Base-by-base conservation (phyloP, 805 yeast species). In the Cyberlindnera maritima region DNA sequence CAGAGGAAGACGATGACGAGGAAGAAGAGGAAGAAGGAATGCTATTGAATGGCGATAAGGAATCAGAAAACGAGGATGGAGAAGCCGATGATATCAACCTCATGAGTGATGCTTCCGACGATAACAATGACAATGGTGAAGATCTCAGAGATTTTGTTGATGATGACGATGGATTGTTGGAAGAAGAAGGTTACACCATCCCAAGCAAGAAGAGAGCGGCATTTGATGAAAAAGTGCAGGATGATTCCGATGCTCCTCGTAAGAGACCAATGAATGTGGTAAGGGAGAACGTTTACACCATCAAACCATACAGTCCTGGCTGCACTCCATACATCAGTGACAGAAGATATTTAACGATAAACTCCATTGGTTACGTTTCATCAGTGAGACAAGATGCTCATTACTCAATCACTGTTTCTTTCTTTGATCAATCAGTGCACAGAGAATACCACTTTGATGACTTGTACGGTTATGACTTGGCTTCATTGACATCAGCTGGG, bases 361-460 rank as follows among this genome's bases (percentile, higher is more conserved):
- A 88, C 56, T 72, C 84, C 10, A 69, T 81, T 25, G 99, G 97
- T 0, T 87, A 88, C 61, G 85, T 83, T 0, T 86, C 95, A 80
- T 73, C 89, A 0, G 94, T 88, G 12, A 75, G 77, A 50, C 81
- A 76, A 19, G 71, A 70, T 23, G 69, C 68, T 2, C 77, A 80
- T 54, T 78, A 81, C 49, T 81, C 91, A 34, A 73, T 92, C n/a
- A 91, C 96, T 0, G 88, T 91, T 2, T 79, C 88, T 13, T 92
- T 94, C 60, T 89, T 88, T 59, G 97, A 92, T 62, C 72, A 85
- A 44, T 80, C 88, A 0, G 59, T 75, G 12, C 85, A 83, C 60
- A 79, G 82, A 47, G 96, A 89, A 57, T 88, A 88, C 58, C 92
- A 89, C 65, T 91, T 92, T 67, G 83, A 82, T 40, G 98, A 92